Evolutionary conservation across 352 stramenopile genomes (phyloP), one percentile per base, ranked within the genome.

Genomic region (Phytophthora colocasiae): DNA sequence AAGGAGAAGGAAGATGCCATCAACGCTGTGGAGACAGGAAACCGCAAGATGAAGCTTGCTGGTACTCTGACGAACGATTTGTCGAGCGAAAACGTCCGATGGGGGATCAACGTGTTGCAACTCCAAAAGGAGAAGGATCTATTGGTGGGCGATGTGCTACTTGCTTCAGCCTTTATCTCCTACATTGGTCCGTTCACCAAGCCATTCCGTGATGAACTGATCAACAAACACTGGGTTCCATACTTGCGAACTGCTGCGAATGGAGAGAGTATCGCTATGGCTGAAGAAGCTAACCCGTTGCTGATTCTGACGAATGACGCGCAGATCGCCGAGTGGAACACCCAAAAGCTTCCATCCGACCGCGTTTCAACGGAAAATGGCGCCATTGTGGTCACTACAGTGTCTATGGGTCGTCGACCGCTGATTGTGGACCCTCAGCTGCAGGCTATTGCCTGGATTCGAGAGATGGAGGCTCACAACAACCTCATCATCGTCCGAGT

Each of bases 111-210:
- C 69, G 93, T 99, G 7, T 70, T 97, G 43, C 84, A 95, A 48
- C 85, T 98, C 22, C 87, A 97, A 55, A 86, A 89, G 34, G 89
- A 98, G 41, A 97, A 97, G 49, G 86, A 97, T 44, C 53, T 98
- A 14, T 68, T 99, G 9, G 96, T 97, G 0, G 96, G 96, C 19
- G 96, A 99, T 66, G 93, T 98, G 48, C 77, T 98, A 4, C 71
- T 98, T 6, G 93, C 93, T 6, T 97, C 91, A 9, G 92, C 93
- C 9, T 98, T 98, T 69, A 98, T 98, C 64, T 98, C 91, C 44
- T 98, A 98, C 72, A 96, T 98, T 46, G 96, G 95, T 0, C 96
- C 96, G 2, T 98, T 98, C 66, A 98, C 94, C 2, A 98, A 98
- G 58, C 81, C 87, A 0, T 98, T 98, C 73, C 90, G 96, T 22